Base-by-base conservation (phyloP, 1,284 basidiomycete species). In the Earliella scabrosa region DNA sequence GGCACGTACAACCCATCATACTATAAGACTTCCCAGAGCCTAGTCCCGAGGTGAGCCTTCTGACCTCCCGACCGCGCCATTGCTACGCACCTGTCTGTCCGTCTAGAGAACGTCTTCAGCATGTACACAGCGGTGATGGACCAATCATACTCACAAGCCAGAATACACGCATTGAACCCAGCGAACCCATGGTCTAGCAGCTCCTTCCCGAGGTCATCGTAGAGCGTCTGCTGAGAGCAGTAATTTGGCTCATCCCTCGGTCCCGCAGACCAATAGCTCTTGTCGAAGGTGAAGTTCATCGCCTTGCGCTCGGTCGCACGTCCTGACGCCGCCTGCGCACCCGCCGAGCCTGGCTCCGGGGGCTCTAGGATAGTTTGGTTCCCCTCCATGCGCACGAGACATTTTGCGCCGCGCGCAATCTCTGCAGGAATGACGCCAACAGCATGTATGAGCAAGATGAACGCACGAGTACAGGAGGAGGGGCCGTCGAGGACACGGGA, bases 141-240 rank as follows among this genome's bases (percentile, higher is more conserved):
- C 48, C 27, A 43, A 52, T 18, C 56, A 54, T 36, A 89, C 95
- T 82, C 77, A 97, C 94, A 97, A 73, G 95, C 95, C 73, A 98
- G 82, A 75, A 97, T 97, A 82, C 94, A 97, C 51, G 95, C 94
- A 80, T 99, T 98, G 78, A 98, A 99, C 23, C 97, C 97, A 45
- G 92, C 79, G 76, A 98, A 98, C 41, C 93, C 90, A 73, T 98
- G 96, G 71, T 98, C 92, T 65, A 99, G 80, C 49, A 99, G 76
- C 68, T 98, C 97, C 72, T 92, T 90, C 43, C 97, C 97, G 32
- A 99, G 76, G 78, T 98, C 97, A 64, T 97, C 87, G 73, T 95
- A 98, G 56, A 98, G 78, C 0, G 95, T 98, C 71, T 95, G 87
- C 71, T 98, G 95, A 7, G 90, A 93, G 64, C 94, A 96, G 68